Base-by-base conservation (phyloP, 2,329 filamentous ascomycete genomes). In the Septoria petroselini region DNA sequence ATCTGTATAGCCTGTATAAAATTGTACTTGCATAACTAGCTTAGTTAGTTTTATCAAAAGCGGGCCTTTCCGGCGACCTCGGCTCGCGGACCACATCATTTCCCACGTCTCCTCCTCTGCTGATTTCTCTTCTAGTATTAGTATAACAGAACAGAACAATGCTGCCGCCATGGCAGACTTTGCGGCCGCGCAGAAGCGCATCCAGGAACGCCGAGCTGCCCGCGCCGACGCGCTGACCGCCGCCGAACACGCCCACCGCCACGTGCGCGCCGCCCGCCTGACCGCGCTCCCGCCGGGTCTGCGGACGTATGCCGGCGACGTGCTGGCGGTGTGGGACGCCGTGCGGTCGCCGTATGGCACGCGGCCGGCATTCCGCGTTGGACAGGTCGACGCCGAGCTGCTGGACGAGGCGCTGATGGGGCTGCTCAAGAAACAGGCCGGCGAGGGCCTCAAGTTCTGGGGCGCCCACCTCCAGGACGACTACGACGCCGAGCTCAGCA, bases 331-430 rank as follows among this genome's bases (percentile, higher is more conserved):
- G 23, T 95, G 86, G 88, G 81, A 90, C 64, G 73, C 78, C 3
- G 72, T 91, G 34, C 81, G 81, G 31, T 84, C 85, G 4, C 82
- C 86, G 53, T 84, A 90, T 65, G 88, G 89, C 37, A 91, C 87
- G 18, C 77, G 83, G 12, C 91, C 93, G 4, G 85, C 88, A 8
- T 96, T 95, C 68, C 84, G 93, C 46, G 93, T 98, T 21, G 90
- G 91, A 21, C 93, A 98, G 71, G 88, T 97, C 35, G 93, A 98
- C 69, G 90, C 93, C 30, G 93, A 97, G 69, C 76, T 98, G 41
- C 78, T 98, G 14, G 93, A 98, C 69, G 89, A 95, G 65, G 93
- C 97, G 72, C 77, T 98, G 38, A 76, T 97, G 18, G 81, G 82
- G n/a, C 77, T 97, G 58, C 75, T 98, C 52, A 90, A 87, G 65